These are phyloP conservation scores for Rosa hybrid DNA, from an alignment of 331 rosid species.

Conservation along the genomic window DNA sequence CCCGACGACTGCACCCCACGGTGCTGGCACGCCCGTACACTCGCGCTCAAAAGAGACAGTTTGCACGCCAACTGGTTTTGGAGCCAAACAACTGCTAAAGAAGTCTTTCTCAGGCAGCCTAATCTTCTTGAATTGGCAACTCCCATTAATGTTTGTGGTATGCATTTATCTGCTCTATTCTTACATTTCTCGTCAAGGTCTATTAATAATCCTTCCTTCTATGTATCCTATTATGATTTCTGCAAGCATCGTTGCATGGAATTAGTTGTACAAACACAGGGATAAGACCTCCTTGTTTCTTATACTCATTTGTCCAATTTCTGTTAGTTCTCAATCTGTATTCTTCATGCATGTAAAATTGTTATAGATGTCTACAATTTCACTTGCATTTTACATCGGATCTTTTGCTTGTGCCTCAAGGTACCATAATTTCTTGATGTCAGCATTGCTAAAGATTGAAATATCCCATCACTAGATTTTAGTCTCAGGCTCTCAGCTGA, in stretches of 20 bases:
- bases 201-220: background rate
- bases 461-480: background rate
- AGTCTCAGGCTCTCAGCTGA: background rate
- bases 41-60: too few species aligned
- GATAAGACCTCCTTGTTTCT: background rate
- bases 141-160: slow-evolving; percentile 84
- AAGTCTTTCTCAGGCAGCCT: slow-evolving; percentile 70
- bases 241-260: background rate
- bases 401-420: background rate
- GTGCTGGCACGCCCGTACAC: too few species aligned
- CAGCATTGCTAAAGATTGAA: background rate
- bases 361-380: background rate
- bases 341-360: background rate
- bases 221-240: background rate
- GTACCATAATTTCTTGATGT: background rate
- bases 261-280: background rate
- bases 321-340: too few species aligned
- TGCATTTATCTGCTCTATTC: background rate
- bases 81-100: slow-evolving; percentile 40
- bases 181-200: background rate
- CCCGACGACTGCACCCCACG: too few species aligned
- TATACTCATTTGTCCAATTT: background rate
- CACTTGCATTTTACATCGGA: background rate
- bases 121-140: slow-evolving; percentile 72
- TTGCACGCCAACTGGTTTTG: too few species aligned